Evolutionary conservation across 1,284 basidiomycete species (phyloP).

Genomic region (Cryptococcus amylolentus): DNA sequence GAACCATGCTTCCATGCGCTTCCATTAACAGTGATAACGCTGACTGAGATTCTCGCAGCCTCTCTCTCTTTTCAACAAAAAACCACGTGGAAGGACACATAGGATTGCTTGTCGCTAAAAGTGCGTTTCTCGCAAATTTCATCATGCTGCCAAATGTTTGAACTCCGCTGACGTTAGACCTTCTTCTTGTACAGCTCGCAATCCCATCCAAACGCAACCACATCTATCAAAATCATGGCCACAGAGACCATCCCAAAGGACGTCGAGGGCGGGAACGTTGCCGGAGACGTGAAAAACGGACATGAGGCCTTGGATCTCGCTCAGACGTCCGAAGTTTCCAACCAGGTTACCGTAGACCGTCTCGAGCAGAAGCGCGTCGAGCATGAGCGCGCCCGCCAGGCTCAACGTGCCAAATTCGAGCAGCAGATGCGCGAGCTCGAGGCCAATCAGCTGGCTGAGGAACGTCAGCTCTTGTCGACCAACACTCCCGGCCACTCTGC

Average conservation of each 20-base stretch:
- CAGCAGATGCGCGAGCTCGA: conserved; percentile 89
- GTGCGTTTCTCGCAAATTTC: not conserved
- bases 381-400: conserved; percentile 75
- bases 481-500: conserved; percentile 9
- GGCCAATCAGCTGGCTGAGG: conserved; percentile 76
- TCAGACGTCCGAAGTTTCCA: conserved; percentile 25
- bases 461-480: conserved; percentile 58
- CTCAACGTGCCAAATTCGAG: conserved; percentile 85
- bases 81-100: not conserved
- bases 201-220: conserved; percentile 5
- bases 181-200: conserved; percentile 4
- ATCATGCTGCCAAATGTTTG: not conserved
- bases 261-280: conserved; percentile 19
- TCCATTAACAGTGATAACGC: not conserved
- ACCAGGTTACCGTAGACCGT: conserved; percentile 51
- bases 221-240: conserved; percentile 25
- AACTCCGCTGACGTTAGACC: not conserved
- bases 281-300: conserved; percentile 23
- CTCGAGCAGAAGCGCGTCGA: conserved; percentile 85
- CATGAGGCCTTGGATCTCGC: conserved; percentile 38
- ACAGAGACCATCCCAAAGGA: conserved; percentile 24
- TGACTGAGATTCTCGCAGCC: not conserved
- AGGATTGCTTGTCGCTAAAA: not conserved
- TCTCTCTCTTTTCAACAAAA: not conserved
- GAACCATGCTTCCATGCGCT: not conserved